phyloP scores from a whole-genome alignment of 345 rosid genomes.

The Abelmoschus esculentus region DNA sequence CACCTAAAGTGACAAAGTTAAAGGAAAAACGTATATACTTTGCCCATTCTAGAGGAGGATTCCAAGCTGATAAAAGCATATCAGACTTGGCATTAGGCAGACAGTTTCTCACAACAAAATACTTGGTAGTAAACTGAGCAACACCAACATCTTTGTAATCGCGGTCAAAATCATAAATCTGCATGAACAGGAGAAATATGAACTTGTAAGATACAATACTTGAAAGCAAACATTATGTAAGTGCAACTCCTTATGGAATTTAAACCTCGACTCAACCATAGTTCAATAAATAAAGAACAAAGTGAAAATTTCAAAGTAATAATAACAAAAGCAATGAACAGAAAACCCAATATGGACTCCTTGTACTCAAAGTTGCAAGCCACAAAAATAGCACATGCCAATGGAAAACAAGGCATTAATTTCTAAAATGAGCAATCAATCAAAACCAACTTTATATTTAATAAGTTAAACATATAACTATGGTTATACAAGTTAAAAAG shows the following conservation, averaged over 20 bases:
- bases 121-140: conserved; percentile 83
- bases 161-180: conserved; percentile 97
- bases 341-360: not conserved
- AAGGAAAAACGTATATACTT: conserved; percentile 44
- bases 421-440: not conserved
- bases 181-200: conserved; percentile 14
- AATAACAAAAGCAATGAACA: not conserved
- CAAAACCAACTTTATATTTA: not conserved
- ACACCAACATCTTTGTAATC: conserved; percentile 96
- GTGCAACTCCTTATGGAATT: not conserved
- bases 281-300: not conserved
- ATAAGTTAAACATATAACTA: not conserved
- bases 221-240: not conserved
- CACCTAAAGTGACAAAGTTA: not conserved
- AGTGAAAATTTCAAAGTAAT: not conserved
- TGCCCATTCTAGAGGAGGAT: conserved; percentile 98
- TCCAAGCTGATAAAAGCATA: conserved; percentile 93
- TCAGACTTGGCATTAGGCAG: conserved; percentile 72
- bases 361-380: not conserved
- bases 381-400: not conserved
- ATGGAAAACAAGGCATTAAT: not conserved
- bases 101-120: conserved; percentile 79
- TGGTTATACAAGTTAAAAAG: not conserved
- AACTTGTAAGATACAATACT: conserved; percentile 10
- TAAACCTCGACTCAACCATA: conserved; percentile 4